Percentiles rank a stretch among this genome's conserved stretches.
Conservation (phyloP, 192 early-diverging fungal genomes). For the Backusella psychrophila region DNA sequence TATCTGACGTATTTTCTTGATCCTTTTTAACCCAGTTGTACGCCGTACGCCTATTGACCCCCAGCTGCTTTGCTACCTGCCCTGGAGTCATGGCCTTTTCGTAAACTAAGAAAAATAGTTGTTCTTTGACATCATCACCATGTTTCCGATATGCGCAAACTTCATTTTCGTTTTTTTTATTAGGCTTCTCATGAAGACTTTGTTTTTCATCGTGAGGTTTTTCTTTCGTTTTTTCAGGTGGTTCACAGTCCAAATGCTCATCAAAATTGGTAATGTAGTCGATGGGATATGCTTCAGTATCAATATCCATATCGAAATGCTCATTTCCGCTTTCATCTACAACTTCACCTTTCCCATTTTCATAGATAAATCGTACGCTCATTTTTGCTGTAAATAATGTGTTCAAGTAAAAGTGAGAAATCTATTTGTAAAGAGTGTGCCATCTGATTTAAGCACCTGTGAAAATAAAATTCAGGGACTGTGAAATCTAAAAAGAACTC, state of each 20-base stretch:
- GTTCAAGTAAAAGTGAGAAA: slow-evolving; percentile 5
- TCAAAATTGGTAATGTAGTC: background rate
- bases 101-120: background rate
- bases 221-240: slow-evolving; percentile 1
- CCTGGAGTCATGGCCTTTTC: slow-evolving; percentile 3
- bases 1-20: slow-evolving; percentile 7
- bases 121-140: background rate
- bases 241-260: background rate
- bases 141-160: slow-evolving; percentile 1
- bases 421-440: background rate
- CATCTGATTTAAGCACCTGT: no score
- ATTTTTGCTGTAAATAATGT: slow-evolving; percentile 3
- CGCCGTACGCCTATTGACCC: background rate
- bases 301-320: background rate
- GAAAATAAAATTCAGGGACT: no score
- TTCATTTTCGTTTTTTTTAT: background rate
- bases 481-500: no score
- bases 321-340: background rate
- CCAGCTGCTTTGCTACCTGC: slow-evolving; percentile 3
- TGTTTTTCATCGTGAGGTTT: background rate
- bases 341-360: background rate
- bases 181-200: background rate
- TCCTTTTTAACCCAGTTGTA: slow-evolving; percentile 10
- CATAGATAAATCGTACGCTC: background rate
- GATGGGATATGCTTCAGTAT: background rate